Evolutionary conservation across 768 basidiomycete genomes (phyloP).

Genomic region (Pholiota conissans): DNA sequence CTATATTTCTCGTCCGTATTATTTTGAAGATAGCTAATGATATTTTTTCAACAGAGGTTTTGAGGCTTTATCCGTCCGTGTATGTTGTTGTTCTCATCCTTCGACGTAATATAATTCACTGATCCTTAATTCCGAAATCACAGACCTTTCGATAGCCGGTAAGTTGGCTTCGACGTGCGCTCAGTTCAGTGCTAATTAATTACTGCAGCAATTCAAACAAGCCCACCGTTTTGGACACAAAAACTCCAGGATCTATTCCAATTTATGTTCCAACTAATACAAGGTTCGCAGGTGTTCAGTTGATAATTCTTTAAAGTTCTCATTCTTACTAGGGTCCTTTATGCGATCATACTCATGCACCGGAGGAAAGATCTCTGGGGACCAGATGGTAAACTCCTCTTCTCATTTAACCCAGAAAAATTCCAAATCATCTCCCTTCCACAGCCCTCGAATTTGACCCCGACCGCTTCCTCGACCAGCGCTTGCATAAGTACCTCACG

Average conservation of each 20-base stretch:
- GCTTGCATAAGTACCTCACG: constrained; percentile 52
- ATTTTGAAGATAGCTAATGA: not conserved
- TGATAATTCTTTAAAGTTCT: not conserved
- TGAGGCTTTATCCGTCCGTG: constrained; percentile 40
- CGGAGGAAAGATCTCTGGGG: constrained; percentile 67
- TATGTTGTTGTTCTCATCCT: constrained; percentile 15
- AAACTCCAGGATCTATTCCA: constrained; percentile 19
- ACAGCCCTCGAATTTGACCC: constrained; percentile 47
- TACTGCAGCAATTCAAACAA: constrained; percentile 11
- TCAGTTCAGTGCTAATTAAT: not conserved
- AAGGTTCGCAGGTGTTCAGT: constrained; percentile 5
- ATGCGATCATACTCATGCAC: constrained; percentile 59
- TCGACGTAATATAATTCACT: too few relatives aligned
- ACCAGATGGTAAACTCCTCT: constrained; percentile 49
- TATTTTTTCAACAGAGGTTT: constrained; percentile 33
- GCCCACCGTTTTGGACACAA: constrained; percentile 16
- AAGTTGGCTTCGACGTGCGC: too few relatives aligned
- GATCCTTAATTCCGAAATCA: too few relatives aligned
- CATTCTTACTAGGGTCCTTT: constrained; percentile 20
- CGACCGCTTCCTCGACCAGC: constrained; percentile 60
- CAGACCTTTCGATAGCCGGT: too few relatives aligned
- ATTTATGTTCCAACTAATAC: constrained; percentile 26
- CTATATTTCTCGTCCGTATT: not conserved
- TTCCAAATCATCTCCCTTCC: too few relatives aligned
- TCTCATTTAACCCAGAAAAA: too few relatives aligned